Evolutionary conservation across 1,139 yeast genomes (phyloP), one percentile per base, ranked within the genome.

Genomic region (Candida sp.): DNA sequence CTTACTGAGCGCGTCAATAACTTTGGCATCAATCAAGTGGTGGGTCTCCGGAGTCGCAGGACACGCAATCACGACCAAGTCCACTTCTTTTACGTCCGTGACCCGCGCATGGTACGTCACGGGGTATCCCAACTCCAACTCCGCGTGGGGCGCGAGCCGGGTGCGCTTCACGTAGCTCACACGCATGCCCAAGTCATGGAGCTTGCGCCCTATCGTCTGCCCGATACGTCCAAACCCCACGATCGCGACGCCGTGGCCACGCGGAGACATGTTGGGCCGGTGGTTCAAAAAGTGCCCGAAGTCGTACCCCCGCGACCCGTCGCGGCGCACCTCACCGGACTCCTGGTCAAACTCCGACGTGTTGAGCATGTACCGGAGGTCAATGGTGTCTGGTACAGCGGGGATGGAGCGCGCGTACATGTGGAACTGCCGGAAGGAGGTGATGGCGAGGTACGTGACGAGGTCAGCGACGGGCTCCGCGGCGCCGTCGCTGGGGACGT

Each of bases 181-280:
- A 23, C 81, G 69, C 93, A 90, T 86, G 4, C 92, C 93, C 42
- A 90, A 69, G 7, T 70, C 72, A 38, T 72, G 55, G 57, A 89
- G 73, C 56, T 86, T 76, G 46, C 70, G 65, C 3, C 87, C 96
- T 47, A 88, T 82, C 37, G 78, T 77, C 63, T 79, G 78, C 5
- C 96, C 96, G 59, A 90, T 90, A 38, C 82, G 77, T 1, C 97
- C 97, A 61, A 89, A 86, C 0, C 96, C 97, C 3, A 88, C 80
- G 42, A 90, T 79, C 6, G 88, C 84, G 0, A 78, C 93, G 28
- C 73, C 70, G 59, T 85, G 87, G 38, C 85, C 85, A 4, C 70
- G 66, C 5, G 92, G 91, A n/a, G 83, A 78, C 39, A 60, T 57
- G 51, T 75, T 74, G 26, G 61, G 66, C 43, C 76, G 62, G 7